phyloP scores from a whole-genome alignment of 257 asterid species.

The Leptodermis oblonga region DNA sequence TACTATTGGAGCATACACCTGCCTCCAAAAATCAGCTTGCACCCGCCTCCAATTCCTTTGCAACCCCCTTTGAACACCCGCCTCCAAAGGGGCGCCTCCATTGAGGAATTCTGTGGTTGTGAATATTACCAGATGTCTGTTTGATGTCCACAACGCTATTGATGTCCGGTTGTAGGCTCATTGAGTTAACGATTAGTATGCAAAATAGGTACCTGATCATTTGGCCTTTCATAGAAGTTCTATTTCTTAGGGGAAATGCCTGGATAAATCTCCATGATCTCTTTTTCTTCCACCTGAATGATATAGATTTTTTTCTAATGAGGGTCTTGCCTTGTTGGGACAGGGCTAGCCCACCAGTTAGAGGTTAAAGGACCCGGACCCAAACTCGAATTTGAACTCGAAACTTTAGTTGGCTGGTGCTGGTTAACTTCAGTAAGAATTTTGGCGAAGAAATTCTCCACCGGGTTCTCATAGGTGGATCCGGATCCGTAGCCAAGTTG shows the following conservation, averaged over 20 bases:
- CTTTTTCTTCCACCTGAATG: background rate
- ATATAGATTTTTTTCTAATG: background rate
- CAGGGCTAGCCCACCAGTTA: background rate
- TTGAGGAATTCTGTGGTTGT: too few relatives aligned
- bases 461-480: too few relatives aligned
- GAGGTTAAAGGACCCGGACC: conserved; percentile 3
- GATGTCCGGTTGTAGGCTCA: conserved; percentile 20
- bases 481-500: background rate
- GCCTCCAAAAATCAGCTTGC: too few relatives aligned
- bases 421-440: conserved; percentile 9
- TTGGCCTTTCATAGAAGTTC: background rate
- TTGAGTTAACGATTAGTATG: conserved; percentile 9
- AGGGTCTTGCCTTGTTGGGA: background rate
- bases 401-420: conserved; percentile 1
- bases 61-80: too few relatives aligned
- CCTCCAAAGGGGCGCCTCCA: too few relatives aligned
- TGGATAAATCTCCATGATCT: background rate
- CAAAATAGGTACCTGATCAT: background rate
- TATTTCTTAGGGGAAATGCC: too few relatives aligned
- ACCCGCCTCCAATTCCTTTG: too few relatives aligned
- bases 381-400: too few relatives aligned
- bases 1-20: too few relatives aligned
- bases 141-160: conserved; percentile 13
- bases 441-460: conserved; percentile 15
- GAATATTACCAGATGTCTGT: conserved; percentile 1